Percentiles rank a stretch among this genome's conserved stretches.
These are phyloP conservation scores for Handroanthus guayacan DNA, from an alignment of 257 asterid species.

Conservation along the genomic window DNA sequence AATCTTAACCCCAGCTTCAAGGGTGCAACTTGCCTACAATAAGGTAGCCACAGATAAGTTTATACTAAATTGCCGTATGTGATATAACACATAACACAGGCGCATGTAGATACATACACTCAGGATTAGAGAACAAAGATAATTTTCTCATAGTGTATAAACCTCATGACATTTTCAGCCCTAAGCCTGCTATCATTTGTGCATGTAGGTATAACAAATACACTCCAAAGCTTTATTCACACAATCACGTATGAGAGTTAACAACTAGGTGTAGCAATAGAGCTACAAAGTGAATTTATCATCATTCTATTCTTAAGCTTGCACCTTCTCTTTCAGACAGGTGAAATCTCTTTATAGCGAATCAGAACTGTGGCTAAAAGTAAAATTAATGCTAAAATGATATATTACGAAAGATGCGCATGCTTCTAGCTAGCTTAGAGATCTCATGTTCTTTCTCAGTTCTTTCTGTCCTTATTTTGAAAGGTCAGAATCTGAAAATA, in stretches of 20 bases:
- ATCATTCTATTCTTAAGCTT: conserved; percentile 16
- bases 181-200: conserved; percentile 1
- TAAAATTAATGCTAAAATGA: neutral
- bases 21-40: conserved; percentile 95
- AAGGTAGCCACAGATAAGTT: conserved; percentile 21
- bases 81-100: neutral
- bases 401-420: neutral
- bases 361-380: neutral
- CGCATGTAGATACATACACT: neutral
- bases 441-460: neutral
- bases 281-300: neutral
- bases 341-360: conserved; percentile 2
- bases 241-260: conserved; percentile 9
- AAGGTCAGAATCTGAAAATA: neutral
- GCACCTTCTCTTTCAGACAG: neutral
- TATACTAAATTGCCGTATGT: neutral
- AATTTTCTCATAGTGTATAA: neutral
- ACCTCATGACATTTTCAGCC: neutral
- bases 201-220: conserved; percentile 2
- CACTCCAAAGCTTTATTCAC: neutral
- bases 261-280: neutral
- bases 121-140: neutral
- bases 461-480: neutral
- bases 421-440: neutral
- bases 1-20: conserved; percentile 98